Evolutionary conservation across 2,329 filamentous ascomycete genomes (phyloP), one percentile per base, ranked within the genome.

Genomic region (Alternaria infectoria): DNA sequence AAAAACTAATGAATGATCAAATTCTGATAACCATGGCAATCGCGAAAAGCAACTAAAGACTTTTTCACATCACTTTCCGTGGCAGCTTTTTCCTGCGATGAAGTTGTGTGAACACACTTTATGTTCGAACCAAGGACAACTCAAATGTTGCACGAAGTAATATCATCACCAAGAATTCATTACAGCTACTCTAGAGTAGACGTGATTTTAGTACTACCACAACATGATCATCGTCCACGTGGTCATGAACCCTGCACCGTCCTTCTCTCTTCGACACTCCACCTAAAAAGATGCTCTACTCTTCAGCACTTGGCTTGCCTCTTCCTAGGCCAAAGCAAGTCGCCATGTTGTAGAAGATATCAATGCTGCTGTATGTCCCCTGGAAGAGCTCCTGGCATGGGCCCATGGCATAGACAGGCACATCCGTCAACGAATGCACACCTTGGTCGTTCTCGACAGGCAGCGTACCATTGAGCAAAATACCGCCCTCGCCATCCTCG

Each of bases 361-460:
- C 91, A 49, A 92, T 86, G 74, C 89, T 91, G 78, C 84, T 88
- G 69, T 89, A 92, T 4, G 90, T 81, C 59, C 91, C 91, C 5
- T 89, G 87, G 76, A 96, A 96, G 13, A 86, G 81, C 72, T 92
- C 89, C 78, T 93, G 90, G 81, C 92, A 95, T 6, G 92, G 92
- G 0, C 92, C 92, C 83, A 87, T 86, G 1, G 91, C 90, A 72
- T 91, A 95, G 19, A 96, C 90, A 15, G 79, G 79, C 4, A 81
- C 79, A 61, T 81, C 79, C 4, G 79, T 81, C 28, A 81, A 68
- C 8, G 69, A 74, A 60, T 81, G 79, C 36, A 81, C 79, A 46
- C 79, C 93, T 81, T 91, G 86, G 44, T 84, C 77, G 71, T 90
- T 86, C 58, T 78, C 80, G 3, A 88, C 85, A 0, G 89, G 86